Percentiles rank a stretch among this genome's conserved stretches.
Evolutionary conservation across 306 rosid genomes (phyloP).

Genomic region (Cicer pinnatifidum): DNA sequence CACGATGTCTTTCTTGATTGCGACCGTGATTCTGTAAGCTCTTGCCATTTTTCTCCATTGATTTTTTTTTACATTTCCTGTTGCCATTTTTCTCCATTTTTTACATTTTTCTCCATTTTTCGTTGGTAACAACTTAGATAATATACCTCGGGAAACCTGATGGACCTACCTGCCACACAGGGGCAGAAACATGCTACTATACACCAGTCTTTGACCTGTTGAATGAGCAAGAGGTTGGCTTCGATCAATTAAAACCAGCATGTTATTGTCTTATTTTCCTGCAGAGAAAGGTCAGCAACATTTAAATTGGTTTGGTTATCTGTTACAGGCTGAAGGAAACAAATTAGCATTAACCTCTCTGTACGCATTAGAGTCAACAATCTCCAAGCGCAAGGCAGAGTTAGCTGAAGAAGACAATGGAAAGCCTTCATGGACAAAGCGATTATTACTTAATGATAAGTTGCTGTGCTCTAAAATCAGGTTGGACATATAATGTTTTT

Average conservation of each 20-base stretch:
- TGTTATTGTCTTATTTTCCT: slow-evolving; percentile 7
- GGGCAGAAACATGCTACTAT: slow-evolving; percentile 84
- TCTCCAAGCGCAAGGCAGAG: slow-evolving; percentile 74
- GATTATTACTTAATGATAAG: slow-evolving; percentile 59
- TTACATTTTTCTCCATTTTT: too few species aligned
- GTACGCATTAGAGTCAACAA: slow-evolving; percentile 71
- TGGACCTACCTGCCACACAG: slow-evolving; percentile 97
- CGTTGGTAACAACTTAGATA: slow-evolving; percentile 53
- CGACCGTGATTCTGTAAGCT: slow-evolving; percentile 85
- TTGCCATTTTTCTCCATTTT: too few species aligned
- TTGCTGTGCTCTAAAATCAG: slow-evolving; percentile 85
- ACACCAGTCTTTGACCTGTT: slow-evolving; percentile 62
- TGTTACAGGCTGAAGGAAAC: slow-evolving; percentile 58
- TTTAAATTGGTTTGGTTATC: slow-evolving; percentile 38
- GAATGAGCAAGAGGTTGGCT: slow-evolving; percentile 63
- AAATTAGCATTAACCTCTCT: slow-evolving; percentile 70
- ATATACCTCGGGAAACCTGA: slow-evolving; percentile 92
- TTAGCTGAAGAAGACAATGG: slow-evolving; percentile 48
- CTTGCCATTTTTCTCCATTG: slow-evolving; percentile 20
- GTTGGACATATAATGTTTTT: slow-evolving; percentile 46
- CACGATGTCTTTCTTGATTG: slow-evolving; percentile 81
- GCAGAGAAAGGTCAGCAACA: neutral
- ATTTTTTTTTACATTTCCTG: neutral
- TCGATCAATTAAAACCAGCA: slow-evolving; percentile 5
- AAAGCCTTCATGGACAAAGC: slow-evolving; percentile 82